These are phyloP conservation scores for Syzygium grande DNA, from an alignment of 345 rosid genomes.

Conservation along the genomic window DNA sequence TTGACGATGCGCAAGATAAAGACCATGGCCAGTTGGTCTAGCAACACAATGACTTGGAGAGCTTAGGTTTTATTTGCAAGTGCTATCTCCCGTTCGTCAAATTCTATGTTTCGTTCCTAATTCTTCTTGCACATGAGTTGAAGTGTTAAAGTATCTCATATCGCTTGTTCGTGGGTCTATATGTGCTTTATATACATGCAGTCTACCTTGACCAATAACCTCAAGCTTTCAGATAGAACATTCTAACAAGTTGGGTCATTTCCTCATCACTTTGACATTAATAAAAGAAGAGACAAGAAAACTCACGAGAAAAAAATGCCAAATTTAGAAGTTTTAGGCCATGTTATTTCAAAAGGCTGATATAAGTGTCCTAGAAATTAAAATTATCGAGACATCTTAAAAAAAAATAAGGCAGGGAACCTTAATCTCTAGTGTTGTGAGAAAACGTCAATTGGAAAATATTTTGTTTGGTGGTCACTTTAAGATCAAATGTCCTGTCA, in stretches of 20 bases:
- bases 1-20: too few species aligned
- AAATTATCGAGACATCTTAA: neutral
- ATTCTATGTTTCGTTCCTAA: rapidly evolving
- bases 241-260: neutral
- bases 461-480: neutral
- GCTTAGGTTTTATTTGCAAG: neutral
- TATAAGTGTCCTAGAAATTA: neutral
- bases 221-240: neutral
- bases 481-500: neutral
- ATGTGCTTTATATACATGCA: neutral
- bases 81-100: neutral
- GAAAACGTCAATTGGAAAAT: too few species aligned
- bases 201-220: neutral
- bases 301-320: neutral
- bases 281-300: neutral
- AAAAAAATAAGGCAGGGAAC: neutral
- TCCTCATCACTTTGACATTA: neutral
- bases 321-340: neutral
- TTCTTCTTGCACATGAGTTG: neutral
- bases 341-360: neutral
- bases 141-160: neutral
- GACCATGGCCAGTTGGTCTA: too few species aligned
- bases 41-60: too few species aligned
- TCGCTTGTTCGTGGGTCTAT: rapidly evolving
- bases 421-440: neutral